These are phyloP conservation scores for Cardamine resedifolia DNA, from an alignment of 345 rosid genomes.

Conservation along the genomic window DNA sequence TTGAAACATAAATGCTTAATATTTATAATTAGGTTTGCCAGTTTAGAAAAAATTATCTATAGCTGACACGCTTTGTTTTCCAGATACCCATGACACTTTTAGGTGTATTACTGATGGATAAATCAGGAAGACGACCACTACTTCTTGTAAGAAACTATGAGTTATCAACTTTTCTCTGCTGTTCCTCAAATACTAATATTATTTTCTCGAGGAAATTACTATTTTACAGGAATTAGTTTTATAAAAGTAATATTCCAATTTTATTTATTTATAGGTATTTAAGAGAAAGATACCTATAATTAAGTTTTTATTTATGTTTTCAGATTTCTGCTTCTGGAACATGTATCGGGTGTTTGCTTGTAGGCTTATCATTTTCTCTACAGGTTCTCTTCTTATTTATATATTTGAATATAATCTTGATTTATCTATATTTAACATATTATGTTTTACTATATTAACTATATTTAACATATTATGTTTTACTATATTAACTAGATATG, in stretches of 20 bases:
- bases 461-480: too few species aligned
- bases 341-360: conserved; percentile 63
- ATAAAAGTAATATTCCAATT: too few species aligned
- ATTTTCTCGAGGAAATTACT: too few species aligned
- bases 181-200: background rate
- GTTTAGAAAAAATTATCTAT: background rate
- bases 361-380: conserved; percentile 51
- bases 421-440: background rate
- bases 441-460: too few species aligned
- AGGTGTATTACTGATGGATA: conserved; percentile 71
- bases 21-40: background rate
- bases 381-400: conserved; percentile 40
- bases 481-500: too few species aligned
- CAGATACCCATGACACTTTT: conserved; percentile 77
- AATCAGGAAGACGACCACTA: conserved; percentile 71
- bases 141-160: conserved; percentile 49
- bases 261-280: background rate
- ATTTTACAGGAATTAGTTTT: background rate
- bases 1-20: background rate
- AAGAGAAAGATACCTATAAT: background rate
- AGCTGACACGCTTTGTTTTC: background rate
- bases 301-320: background rate
- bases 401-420: background rate
- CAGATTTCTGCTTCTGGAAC: conserved; percentile 89
- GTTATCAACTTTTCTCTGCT: background rate